Base-by-base conservation (phyloP, 495 filamentous ascomycete genomes). In the Daldinia decipiens region DNA sequence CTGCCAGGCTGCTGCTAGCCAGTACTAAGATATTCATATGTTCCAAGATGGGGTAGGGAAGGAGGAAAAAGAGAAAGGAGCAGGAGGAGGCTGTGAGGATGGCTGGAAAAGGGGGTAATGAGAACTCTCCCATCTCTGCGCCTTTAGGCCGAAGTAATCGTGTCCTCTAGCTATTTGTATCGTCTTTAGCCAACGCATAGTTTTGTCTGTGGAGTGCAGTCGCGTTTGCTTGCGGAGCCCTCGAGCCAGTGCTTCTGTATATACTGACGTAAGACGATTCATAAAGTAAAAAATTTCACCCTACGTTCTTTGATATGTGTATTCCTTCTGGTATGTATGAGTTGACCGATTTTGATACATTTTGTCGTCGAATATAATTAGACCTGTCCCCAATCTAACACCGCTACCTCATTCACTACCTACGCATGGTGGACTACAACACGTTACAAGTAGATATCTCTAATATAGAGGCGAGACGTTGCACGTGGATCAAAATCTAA, bases 1-100 rank as follows among this genome's bases (percentile, higher is more conserved):
- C 57, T 98, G 95, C 87, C 95, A 98, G 87, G 82, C 85, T 74
- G 93, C 94, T 74, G 92, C 95, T 59, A 91, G 85, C 81, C 91
- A 90, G 78, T 97, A 96, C 84, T 97, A 92, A 80, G 63, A 21
- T 53, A 31, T 52, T 24, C 21, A 27, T 26, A 24, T 34, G n/a
- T 26, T 1, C 3, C 17, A n/a, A n/a, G n/a, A 21, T 56, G n/a
- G 52, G 5, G 52, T 52, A 26, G 52, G 52, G 13, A 34, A 29
- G 52, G 15, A 31, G n/a, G 29, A 59, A 2, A 19, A 19, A 2
- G 52, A 17, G 26, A 36, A 57, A 38, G 19, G 45, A 24, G 38
- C 1, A 4, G 6, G 36, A 3, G 40, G 8, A 36, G 31, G 34
- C 12, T 13, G 27, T 19, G 31, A 6, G 21, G 53, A 57, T 38